Evolutionary conservation across 116 monocot species (phyloP).

Genomic region (Trichopus zeylanicus): DNA sequence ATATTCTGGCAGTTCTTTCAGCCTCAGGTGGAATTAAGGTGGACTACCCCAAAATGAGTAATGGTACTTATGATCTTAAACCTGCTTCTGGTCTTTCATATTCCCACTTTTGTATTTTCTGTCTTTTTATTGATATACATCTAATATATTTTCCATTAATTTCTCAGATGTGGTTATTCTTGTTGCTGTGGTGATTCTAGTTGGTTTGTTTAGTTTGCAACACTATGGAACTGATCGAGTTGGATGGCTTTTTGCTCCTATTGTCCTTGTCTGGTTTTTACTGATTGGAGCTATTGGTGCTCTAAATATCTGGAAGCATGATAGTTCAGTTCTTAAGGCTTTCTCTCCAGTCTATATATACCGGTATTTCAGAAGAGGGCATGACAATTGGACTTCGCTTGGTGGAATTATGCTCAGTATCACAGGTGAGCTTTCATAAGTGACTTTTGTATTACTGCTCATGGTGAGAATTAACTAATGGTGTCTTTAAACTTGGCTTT

Average conservation of each 20-base stretch:
- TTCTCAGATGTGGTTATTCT: slow-evolving; percentile 64
- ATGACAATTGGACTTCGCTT: slow-evolving; percentile 83
- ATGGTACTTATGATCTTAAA: slow-evolving; percentile 25
- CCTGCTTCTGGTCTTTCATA: neutral
- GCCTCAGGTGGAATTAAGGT: slow-evolving; percentile 76
- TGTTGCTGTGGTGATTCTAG: slow-evolving; percentile 78
- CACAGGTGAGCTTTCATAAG: slow-evolving; percentile 42
- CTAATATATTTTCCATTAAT: no score
- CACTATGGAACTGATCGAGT: slow-evolving; percentile 90
- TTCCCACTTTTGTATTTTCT: neutral
- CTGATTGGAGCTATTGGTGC: slow-evolving; percentile 71
- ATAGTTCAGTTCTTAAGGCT: slow-evolving; percentile 65
- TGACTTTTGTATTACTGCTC: neutral
- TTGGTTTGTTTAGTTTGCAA: slow-evolving; percentile 87
- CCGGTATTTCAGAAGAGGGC: slow-evolving; percentile 54
- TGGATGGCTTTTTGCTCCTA: slow-evolving; percentile 87
- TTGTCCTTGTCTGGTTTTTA: slow-evolving; percentile 89
- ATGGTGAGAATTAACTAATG: neutral
- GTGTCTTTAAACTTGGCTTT: neutral
- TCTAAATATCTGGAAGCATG: slow-evolving; percentile 68
- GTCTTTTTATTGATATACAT: no score
- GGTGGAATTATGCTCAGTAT: slow-evolving; percentile 96
- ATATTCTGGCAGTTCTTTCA: slow-evolving; percentile 57
- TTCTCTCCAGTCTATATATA: slow-evolving; percentile 79
- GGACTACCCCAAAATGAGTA: slow-evolving; percentile 45